Conservation (phyloP, 495 filamentous ascomycete species). For the Penicillium argentinense region DNA sequence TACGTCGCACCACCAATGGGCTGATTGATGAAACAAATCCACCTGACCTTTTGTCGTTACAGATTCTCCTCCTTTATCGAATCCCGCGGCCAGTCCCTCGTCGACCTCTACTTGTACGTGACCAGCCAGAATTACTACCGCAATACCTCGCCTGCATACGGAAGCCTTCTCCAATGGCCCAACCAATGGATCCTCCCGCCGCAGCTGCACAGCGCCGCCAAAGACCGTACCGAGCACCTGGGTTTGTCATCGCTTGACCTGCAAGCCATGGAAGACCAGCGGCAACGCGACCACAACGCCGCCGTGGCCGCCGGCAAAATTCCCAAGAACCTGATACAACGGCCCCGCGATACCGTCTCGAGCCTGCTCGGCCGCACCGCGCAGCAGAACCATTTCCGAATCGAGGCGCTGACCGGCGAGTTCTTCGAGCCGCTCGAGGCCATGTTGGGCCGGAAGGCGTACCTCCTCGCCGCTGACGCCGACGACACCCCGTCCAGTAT, state of each 20-base stretch:
- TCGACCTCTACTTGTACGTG: constrained; percentile 84
- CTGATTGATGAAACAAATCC: not conserved
- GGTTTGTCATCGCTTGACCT: constrained; percentile 68
- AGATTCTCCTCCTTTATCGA: constrained; percentile 63
- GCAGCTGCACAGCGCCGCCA: constrained; percentile 63
- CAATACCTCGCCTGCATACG: constrained; percentile 73
- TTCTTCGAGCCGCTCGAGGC: constrained; percentile 68
- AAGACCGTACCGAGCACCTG: constrained; percentile 69
- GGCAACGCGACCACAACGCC: constrained; percentile 42
- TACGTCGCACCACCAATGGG: constrained; percentile 29
- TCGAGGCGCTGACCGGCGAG: constrained; percentile 66
- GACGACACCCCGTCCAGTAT: constrained; percentile 54
- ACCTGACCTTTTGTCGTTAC: not conserved
- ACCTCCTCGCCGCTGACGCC: constrained; percentile 44
- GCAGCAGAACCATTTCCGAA: constrained; percentile 56
- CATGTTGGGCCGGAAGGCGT: constrained; percentile 57
- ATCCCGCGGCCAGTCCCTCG: constrained; percentile 61
- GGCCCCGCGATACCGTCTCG: constrained; percentile 42
- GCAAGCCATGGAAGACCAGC: constrained; percentile 48
- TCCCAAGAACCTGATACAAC: constrained; percentile 41
- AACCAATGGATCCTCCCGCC: constrained; percentile 78
- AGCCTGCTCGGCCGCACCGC: constrained; percentile 39
- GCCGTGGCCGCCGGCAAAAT: constrained; percentile 43
- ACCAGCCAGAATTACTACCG: constrained; percentile 79
- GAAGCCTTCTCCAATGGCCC: constrained; percentile 74